phyloP scores from a whole-genome alignment of 2,329 filamentous ascomycete species.

The Cladophialophora exuberans region DNA sequence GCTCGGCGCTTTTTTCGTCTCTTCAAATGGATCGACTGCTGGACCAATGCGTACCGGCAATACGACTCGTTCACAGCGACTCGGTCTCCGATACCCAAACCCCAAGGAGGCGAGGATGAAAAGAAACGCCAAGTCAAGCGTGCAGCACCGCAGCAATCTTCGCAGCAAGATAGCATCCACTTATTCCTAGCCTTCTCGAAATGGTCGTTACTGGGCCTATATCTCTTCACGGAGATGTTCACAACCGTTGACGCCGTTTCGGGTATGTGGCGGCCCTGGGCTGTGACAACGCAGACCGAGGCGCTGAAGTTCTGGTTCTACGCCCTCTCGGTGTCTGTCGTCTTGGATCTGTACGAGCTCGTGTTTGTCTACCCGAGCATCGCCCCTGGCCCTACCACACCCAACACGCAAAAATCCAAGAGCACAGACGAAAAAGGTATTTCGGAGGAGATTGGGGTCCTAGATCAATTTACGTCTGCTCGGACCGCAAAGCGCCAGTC shows the following conservation, averaged over 20 bases:
- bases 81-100: too few species aligned
- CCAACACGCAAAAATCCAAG: neutral
- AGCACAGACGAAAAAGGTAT: neutral
- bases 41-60: conserved; percentile 54
- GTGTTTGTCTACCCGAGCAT: neutral
- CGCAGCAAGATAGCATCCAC: conserved; percentile 36
- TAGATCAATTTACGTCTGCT: neutral
- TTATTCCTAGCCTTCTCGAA: conserved; percentile 59
- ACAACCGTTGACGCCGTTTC: conserved; percentile 50
- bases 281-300: conserved; percentile 57
- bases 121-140: conserved; percentile 21
- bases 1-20: conserved; percentile 67
- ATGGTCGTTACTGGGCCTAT: conserved; percentile 66
- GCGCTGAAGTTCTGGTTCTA: conserved; percentile 73
- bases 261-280: conserved; percentile 38
- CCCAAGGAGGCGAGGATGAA: conserved; percentile 25
- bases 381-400: neutral
- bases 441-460: neutral
- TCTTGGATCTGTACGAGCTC: conserved; percentile 49
- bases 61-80: conserved; percentile 32
- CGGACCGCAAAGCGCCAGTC: conserved; percentile 12
- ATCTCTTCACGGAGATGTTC: conserved; percentile 67
- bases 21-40: conserved; percentile 68
- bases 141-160: neutral
- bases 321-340: conserved; percentile 57